phyloP scores from a whole-genome alignment of 2,329 filamentous ascomycete genomes.

The Verticillium albo-atrum region DNA sequence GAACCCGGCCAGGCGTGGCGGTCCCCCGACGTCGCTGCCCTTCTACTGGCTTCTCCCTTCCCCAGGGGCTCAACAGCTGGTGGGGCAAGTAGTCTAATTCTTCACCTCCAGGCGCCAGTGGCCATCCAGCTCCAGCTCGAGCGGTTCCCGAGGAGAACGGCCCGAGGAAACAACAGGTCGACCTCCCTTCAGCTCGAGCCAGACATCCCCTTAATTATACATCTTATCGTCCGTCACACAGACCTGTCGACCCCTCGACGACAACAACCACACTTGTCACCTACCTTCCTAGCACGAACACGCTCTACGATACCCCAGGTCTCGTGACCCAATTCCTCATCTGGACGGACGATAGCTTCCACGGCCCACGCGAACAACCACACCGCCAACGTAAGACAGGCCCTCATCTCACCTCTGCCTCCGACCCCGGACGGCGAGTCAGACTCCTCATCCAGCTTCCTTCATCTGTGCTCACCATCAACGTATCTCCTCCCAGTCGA shows the following conservation, averaged over 20 bases:
- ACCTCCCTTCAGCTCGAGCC: background rate
- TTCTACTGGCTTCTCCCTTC: background rate
- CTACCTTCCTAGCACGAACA: background rate
- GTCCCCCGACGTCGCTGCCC: background rate
- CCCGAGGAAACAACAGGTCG: background rate
- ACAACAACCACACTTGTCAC: background rate
- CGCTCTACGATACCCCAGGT: slow-evolving; percentile 1
- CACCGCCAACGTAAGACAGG: background rate
- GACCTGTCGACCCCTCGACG: background rate
- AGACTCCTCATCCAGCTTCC: background rate
- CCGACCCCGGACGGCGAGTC: background rate
- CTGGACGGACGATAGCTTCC: slow-evolving; percentile 2
- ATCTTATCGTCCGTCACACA: background rate
- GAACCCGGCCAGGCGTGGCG: background rate
- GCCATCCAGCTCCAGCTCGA: background rate
- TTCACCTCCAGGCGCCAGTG: background rate
- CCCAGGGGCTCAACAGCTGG: background rate
- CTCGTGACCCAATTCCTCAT: slow-evolving; percentile 11
- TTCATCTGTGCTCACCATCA: background rate
- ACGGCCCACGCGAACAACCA: too few species aligned
- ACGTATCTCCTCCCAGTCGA: background rate
- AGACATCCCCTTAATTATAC: background rate
- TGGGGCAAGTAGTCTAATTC: background rate
- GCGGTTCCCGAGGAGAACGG: background rate
- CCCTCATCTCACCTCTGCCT: background rate